Conservation (phyloP, 352 stramenopile species). For the Lagenidium giganteum region DNA sequence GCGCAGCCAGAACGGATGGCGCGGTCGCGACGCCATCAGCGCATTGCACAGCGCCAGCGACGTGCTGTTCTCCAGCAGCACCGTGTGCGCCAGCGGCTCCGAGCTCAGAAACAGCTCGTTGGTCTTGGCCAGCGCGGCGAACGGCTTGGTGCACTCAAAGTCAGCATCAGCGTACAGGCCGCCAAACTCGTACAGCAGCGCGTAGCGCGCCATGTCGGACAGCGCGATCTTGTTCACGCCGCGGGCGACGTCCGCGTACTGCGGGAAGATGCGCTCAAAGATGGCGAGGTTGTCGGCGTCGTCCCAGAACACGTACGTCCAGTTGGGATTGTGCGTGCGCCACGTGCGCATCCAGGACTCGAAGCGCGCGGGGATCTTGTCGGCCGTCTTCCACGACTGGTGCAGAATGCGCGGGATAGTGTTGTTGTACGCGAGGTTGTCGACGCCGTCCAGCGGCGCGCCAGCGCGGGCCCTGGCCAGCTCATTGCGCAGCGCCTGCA, state of each 20-base stretch:
- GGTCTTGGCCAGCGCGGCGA: constrained; percentile 25
- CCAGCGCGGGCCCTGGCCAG: no score
- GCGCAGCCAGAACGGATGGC: constrained; percentile 43
- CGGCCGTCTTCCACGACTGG: constrained; percentile 44
- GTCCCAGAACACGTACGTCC: constrained; percentile 57
- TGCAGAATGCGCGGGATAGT: constrained; percentile 54
- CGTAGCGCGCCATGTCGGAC: constrained; percentile 49
- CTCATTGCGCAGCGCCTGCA: no score
- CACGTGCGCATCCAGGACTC: constrained; percentile 54
- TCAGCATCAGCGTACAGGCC: constrained; percentile 50
- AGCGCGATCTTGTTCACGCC: constrained; percentile 37
- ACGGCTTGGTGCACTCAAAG: constrained; percentile 41
- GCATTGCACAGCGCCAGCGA: constrained; percentile 41
- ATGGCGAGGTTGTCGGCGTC: constrained; percentile 46
- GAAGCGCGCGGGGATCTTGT: constrained; percentile 37
- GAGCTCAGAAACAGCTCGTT: constrained; percentile 41
- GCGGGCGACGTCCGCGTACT: constrained; percentile 33
- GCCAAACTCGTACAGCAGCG: constrained; percentile 39
- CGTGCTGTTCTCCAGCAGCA: constrained; percentile 34
- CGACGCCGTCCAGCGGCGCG: no score
- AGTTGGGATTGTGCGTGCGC: constrained; percentile 27
- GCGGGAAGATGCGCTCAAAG: constrained; percentile 38
- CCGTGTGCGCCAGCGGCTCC: constrained; percentile 31
- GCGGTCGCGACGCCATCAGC: constrained; percentile 41
- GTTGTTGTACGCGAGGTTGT: no score